Conservation (phyloP, 106 monocot species). For the Dendrobium nobile region DNA sequence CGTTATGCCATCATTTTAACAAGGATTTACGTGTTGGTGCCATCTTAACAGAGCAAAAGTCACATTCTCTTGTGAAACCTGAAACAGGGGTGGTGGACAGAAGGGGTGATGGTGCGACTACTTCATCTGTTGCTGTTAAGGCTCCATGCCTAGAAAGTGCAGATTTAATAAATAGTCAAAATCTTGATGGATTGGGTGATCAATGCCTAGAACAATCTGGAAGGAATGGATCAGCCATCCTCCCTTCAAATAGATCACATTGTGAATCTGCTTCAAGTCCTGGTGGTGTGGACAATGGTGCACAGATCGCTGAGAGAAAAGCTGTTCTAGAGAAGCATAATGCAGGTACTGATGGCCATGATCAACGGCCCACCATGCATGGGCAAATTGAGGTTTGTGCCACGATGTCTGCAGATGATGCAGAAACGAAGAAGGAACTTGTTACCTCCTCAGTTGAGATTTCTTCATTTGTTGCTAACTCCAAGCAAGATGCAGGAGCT, state of each 20-base stretch:
- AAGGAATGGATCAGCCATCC: not conserved
- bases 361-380: not conserved
- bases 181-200: constrained; percentile 7
- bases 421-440: constrained; percentile 15
- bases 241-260: constrained; percentile 8
- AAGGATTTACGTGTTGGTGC: too few species aligned
- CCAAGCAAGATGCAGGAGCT: constrained; percentile 9
- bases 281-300: not conserved
- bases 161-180: constrained; percentile 13
- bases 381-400: constrained; percentile 10
- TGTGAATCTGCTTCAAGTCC: not conserved
- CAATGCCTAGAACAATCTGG: constrained; percentile 5
- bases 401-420: constrained; percentile 2
- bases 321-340: not conserved
- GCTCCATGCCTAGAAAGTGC: constrained; percentile 7
- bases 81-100: not conserved
- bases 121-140: constrained; percentile 12
- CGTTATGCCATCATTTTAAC: not conserved
- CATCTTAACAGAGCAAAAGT: too few species aligned
- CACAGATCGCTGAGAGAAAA: constrained; percentile 16
- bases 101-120: constrained; percentile 8
- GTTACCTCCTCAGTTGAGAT: constrained; percentile 17
- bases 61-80: constrained; percentile 1
- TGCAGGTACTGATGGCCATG: too few species aligned
- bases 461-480: not conserved